phyloP scores from a whole-genome alignment of 306 rosid species.

The Benincasa hispida region DNA sequence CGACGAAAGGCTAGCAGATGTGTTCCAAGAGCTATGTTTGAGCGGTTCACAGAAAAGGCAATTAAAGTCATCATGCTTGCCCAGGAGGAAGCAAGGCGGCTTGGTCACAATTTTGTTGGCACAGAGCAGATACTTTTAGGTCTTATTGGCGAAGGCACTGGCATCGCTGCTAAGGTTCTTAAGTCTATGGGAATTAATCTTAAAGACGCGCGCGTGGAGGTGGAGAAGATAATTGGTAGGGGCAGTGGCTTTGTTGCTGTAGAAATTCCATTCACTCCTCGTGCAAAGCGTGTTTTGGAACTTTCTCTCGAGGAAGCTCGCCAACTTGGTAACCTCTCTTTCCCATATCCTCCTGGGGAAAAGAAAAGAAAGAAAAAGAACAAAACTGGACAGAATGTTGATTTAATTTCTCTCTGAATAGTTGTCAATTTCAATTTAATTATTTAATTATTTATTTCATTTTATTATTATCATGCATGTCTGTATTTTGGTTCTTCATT shows the following conservation, averaged over 20 bases:
- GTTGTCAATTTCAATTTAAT: neutral
- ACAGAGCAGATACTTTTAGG: conserved; percentile 98
- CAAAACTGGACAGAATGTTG: neutral
- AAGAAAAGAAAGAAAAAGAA: neutral
- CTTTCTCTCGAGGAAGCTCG: conserved; percentile 98
- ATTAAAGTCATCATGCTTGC: conserved; percentile 97
- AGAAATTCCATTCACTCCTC: conserved; percentile 96
- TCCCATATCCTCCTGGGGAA: neutral
- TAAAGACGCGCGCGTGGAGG: conserved; percentile 97
- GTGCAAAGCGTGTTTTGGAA: conserved; percentile 97
- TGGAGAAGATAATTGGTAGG: conserved; percentile 97
- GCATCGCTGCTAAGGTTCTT: conserved; percentile 93
- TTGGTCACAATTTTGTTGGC: conserved; percentile 98
- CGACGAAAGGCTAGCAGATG: conserved; percentile 49
- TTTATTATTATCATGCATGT: neutral
- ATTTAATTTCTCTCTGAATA: neutral
- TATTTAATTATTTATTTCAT: neutral
- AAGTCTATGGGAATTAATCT: conserved; percentile 97
- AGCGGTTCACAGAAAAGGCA: conserved; percentile 95
- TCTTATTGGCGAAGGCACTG: conserved; percentile 97
- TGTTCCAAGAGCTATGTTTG: conserved; percentile 86
- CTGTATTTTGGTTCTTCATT: neutral
- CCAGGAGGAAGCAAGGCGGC: conserved; percentile 96
- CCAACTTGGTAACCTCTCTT: conserved; percentile 60
- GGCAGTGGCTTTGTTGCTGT: conserved; percentile 99